Evolutionary conservation across 768 basidiomycete species (phyloP), one percentile per base, ranked within the genome.

Genomic region (Phanerochaete sordida): DNA sequence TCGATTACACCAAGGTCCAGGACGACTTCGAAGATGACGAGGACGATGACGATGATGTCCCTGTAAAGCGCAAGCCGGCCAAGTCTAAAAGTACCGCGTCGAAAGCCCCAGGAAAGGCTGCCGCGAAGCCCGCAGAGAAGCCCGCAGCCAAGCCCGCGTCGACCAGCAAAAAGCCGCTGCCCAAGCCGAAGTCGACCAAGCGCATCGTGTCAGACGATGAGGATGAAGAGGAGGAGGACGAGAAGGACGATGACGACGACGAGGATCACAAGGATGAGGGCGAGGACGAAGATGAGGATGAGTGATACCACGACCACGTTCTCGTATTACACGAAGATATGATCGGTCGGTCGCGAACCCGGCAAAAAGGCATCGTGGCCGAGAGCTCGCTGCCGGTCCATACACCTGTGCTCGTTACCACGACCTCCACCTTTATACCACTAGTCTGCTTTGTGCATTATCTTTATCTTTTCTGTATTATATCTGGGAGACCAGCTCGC

Each of bases 41-140:
- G 1, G 70, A 71, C 12, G 72, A 72, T 54, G 83, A 83, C 58
- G 79, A 77, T 55, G 75, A 77, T 50, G 80, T 79, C 80, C 79
- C 26, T 2, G 58, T 8, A 59, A 60, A 28, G 49, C 55, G 3
- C 27, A 62, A 63, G 43, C 54, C 61, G 37, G 51, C 39, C 53
- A 61, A 56, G 30, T 33, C 62, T 16, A 31, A 61, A 1, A 48
- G 53, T 15, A 26, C 56, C 33, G 44, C 59, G 9, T 63, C 65
- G 3, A 54, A 52, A 24, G 51, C 35, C 9, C 64, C 63, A 31
- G 9, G 48, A 4, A 62, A 64, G 57, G 60, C 53, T 30, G 2
- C 56, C n/a, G n/a, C n/a, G n/a, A n/a, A n/a, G n/a, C n/a, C n/a
- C n/a, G n/a, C n/a, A n/a, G n/a, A n/a, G n/a, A n/a, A n/a, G n/a